Evolutionary conservation across 352 stramenopile genomes (phyloP).

Genomic region (Globisporangium okanoganense): DNA sequence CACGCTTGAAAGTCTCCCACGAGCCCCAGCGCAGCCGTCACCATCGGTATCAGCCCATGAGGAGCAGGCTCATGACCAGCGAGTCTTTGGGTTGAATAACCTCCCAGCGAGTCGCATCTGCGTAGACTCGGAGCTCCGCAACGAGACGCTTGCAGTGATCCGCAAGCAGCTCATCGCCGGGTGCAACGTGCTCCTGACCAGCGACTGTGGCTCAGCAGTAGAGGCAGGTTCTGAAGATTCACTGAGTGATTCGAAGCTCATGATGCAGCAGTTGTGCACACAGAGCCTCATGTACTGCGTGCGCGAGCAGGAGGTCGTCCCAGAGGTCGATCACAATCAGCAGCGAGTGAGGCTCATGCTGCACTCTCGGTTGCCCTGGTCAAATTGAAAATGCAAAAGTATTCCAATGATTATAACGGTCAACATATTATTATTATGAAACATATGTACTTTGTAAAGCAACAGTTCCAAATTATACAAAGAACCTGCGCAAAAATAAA

Average conservation of each 20-base stretch:
- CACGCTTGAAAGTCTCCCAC: too few relatives aligned
- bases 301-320: slow-evolving; percentile 41
- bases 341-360: background rate
- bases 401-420: too few relatives aligned
- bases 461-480: too few relatives aligned
- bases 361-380: background rate
- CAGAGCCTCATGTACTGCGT: slow-evolving; percentile 44
- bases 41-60: background rate
- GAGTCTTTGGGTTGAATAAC: slow-evolving; percentile 1
- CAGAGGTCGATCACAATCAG: slow-evolving; percentile 10
- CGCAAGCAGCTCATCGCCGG: slow-evolving; percentile 31
- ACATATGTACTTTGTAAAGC: too few relatives aligned
- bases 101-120: slow-evolving; percentile 16
- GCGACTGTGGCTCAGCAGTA: slow-evolving; percentile 4
- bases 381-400: background rate
- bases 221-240: background rate
- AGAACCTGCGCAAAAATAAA: too few relatives aligned
- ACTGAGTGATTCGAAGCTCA: slow-evolving; percentile 23
- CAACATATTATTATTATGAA: too few relatives aligned
- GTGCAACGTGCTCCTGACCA: slow-evolving; percentile 24
- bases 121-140: slow-evolving; percentile 18
- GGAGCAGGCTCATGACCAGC: background rate
- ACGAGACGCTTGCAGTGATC: slow-evolving; percentile 30
- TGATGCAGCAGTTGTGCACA: slow-evolving; percentile 50
- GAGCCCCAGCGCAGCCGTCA: background rate